Evolutionary conservation across 2,329 filamentous ascomycete species (phyloP).

Genomic region (Zasmidium citrigriseum): DNA sequence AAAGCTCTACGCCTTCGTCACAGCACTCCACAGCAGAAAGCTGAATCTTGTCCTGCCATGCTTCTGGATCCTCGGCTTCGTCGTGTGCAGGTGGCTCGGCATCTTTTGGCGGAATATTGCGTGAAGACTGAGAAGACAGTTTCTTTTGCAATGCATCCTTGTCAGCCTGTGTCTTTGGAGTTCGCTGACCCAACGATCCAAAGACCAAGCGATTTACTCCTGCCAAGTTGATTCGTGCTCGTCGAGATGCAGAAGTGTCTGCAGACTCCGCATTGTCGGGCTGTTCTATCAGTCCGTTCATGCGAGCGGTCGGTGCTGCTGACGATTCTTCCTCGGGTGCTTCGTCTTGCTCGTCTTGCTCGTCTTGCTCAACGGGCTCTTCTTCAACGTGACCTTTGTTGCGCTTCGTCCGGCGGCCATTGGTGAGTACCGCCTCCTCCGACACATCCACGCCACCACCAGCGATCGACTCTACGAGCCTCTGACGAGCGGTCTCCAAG

Average conservation of each 20-base stretch:
- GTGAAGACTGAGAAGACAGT: constrained; percentile 15
- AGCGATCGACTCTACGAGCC: constrained; percentile 17
- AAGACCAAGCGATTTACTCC: constrained; percentile 70
- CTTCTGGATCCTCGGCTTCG: constrained; percentile 54
- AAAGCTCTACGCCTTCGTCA: constrained; percentile 67
- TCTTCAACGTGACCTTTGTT: too few species aligned
- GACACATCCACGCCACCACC: constrained; percentile 16
- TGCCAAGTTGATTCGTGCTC: constrained; percentile 56
- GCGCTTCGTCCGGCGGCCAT: too few species aligned
- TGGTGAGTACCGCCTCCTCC: background rate
- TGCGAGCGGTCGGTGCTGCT: background rate
- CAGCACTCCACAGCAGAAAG: constrained; percentile 83
- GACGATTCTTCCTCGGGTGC: constrained; percentile 22
- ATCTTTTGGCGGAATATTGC: constrained; percentile 8
- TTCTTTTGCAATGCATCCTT: constrained; percentile 61
- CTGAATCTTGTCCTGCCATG: constrained; percentile 73
- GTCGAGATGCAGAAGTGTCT: constrained; percentile 27
- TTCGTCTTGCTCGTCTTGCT: constrained; percentile 18
- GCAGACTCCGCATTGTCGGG: constrained; percentile 1
- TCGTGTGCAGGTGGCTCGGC: constrained; percentile 16
- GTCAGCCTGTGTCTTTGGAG: constrained; percentile 68
- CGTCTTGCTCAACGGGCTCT: background rate
- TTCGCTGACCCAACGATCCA: constrained; percentile 68
- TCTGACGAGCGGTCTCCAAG: constrained; percentile 15
- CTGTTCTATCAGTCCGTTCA: background rate